phyloP scores from a whole-genome alignment of 2,329 filamentous ascomycete species.

The Alternaria arborescens region DNA sequence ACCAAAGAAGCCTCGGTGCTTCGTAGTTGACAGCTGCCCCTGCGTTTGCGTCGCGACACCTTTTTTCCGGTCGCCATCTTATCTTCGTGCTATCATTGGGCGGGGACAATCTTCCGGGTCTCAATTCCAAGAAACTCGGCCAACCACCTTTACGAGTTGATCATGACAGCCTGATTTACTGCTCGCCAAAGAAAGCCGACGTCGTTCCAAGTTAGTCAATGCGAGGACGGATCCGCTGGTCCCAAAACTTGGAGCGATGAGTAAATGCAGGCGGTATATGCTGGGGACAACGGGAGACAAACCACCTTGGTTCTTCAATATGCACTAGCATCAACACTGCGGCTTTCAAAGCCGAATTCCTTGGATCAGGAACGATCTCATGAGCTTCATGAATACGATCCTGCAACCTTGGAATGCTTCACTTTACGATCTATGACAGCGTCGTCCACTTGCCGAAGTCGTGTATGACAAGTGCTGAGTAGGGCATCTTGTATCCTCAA shows the following conservation, averaged over 20 bases:
- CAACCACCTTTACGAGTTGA: constrained; percentile 4
- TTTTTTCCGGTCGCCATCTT: background rate
- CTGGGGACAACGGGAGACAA: constrained; percentile 4
- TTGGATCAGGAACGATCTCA: background rate
- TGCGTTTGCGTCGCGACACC: background rate
- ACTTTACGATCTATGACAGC: background rate
- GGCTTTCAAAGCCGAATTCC: background rate
- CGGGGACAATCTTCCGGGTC: background rate
- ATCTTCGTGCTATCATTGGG: background rate
- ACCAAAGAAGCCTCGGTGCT: constrained; percentile 2
- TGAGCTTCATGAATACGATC: background rate
- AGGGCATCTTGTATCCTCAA: background rate
- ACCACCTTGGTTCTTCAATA: background rate
- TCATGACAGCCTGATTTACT: constrained; percentile 8
- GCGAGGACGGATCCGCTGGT: background rate
- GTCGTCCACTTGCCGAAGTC: background rate
- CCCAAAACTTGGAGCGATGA: background rate
- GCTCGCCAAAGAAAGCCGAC: constrained; percentile 3
- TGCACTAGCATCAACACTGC: background rate
- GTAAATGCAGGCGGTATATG: background rate
- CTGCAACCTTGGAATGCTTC: background rate
- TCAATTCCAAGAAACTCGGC: background rate
- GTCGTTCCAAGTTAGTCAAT: background rate
- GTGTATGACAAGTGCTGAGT: background rate
- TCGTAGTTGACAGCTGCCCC: background rate